Evolutionary conservation across 2,329 filamentous ascomycete species (phyloP), one percentile per base, ranked within the genome.

Genomic region (Chaetomiaceae sp.): DNA sequence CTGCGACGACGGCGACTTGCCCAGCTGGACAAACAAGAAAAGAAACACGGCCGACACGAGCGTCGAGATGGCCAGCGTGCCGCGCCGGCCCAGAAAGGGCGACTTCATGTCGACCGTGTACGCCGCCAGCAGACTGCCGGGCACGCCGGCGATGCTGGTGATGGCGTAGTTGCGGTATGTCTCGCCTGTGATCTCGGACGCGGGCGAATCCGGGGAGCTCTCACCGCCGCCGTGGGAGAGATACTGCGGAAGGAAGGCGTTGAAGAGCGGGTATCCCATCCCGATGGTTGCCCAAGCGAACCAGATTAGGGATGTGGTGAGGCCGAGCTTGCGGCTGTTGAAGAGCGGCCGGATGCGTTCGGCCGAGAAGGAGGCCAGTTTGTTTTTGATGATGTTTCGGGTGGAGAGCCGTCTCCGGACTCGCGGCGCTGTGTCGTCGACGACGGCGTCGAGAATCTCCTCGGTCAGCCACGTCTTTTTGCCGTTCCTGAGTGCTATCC

Each of bases 181-280:
- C 20, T 73, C 71, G 55, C 68, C 65, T 3, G 75, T 73, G 50
- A 78, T 73, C 6, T 62, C 29, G 57, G 61, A 58, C 23, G 65
- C 60, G 21, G 67, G 52, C 23, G 47, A 16, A 27, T 45, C 65
- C 27, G 60, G 13, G 59, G 73, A 30, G 71, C 67, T 43, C 67
- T 65, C 16, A 67, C 64, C 18, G 70, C 69, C 8, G 71, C 69
- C 9, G 58, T 82, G 79, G 21, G 84, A 80, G 54, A 95, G 81
- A 65, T 94, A 94, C 61, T 94, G 87, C 0, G 90, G 90, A n/a
- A 95, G 77, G 71, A 95, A 95, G 48, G 87, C 86, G 68, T 94
- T 94, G 78, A 92, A 95, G 1, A 95, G 79, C 1, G 89, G 89
- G 64, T 92, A 95, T 2, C 85, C 89, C 82, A 95, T 87, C 55